phyloP scores from a whole-genome alignment of 371 early-diverging fungal genomes.

The Syncephalis fuscata region DNA sequence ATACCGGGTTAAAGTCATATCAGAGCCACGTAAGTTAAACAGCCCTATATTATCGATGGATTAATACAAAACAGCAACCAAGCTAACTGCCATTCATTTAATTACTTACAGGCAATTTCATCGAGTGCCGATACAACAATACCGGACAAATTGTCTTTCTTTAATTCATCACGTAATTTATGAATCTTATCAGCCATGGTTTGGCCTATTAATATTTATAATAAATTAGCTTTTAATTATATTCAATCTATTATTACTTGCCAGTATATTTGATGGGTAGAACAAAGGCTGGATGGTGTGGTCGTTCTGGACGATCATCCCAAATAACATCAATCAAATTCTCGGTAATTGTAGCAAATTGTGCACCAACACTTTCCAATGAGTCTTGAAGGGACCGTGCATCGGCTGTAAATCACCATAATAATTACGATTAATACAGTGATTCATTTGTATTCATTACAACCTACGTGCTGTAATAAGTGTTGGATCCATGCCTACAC shows the following conservation, averaged over 20 bases:
- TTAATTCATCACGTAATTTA: conserved; percentile 32
- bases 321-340: conserved; percentile 78
- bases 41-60: no score
- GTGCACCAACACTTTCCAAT: conserved; percentile 26
- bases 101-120: conserved; percentile 55
- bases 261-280: conserved; percentile 64
- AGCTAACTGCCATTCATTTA: conserved; percentile 3
- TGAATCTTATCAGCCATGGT: conserved; percentile 28
- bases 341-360: conserved; percentile 29
- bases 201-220: no score
- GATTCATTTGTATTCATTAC: no score
- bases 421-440: no score
- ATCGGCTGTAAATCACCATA: conserved; percentile 20
- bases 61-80: conserved; percentile 16
- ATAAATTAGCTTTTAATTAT: no score
- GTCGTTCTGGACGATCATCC: conserved; percentile 46
- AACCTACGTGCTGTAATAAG: conserved; percentile 6
- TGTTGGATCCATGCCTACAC: conserved; percentile 11
- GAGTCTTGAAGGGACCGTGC: conserved; percentile 33
- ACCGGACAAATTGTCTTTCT: conserved; percentile 41
- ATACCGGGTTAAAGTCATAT: conserved; percentile 94
- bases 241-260: conserved; percentile 1
- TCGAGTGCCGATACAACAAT: conserved; percentile 75
- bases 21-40: conserved; percentile 95
- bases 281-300: conserved; percentile 37